These are phyloP conservation scores for Lecanicillium sp. DNA, from an alignment of 2,329 filamentous ascomycete species.

Conservation along the genomic window DNA sequence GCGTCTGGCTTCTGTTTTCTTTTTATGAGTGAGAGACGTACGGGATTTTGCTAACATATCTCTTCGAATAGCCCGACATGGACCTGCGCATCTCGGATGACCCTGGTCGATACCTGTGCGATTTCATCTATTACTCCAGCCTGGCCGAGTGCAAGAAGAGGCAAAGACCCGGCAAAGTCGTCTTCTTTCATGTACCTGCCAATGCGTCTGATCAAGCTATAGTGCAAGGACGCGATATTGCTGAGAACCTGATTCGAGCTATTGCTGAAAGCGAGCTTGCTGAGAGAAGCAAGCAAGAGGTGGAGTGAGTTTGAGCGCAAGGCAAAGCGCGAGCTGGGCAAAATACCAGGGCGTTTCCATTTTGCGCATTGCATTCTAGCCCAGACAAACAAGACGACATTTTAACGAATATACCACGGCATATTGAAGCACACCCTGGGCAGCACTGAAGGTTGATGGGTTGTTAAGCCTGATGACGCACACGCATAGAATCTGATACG, in stretches of 20 bases:
- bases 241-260: slow-evolving; percentile 46
- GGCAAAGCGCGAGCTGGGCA: too few species aligned
- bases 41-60: neutral
- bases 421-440: too few species aligned
- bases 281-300: slow-evolving; percentile 4
- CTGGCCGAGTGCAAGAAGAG: slow-evolving; percentile 47
- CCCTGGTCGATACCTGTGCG: slow-evolving; percentile 66
- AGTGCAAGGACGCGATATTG: slow-evolving; percentile 40
- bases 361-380: neutral
- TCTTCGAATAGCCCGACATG: slow-evolving; percentile 22
- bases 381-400: neutral
- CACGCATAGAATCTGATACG: too few species aligned
- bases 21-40: neutral
- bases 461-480: too few species aligned
- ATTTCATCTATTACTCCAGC: slow-evolving; percentile 70
- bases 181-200: slow-evolving; percentile 67
- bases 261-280: slow-evolving; percentile 43
- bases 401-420: too few species aligned
- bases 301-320: too few species aligned
- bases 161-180: slow-evolving; percentile 39
- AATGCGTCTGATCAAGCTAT: slow-evolving; percentile 42
- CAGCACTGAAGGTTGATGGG: too few species aligned
- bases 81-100: slow-evolving; percentile 57
- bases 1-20: neutral
- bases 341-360: too few species aligned